Evolutionary conservation across 352 stramenopile genomes (phyloP), one percentile per base, ranked within the genome.

Genomic region (Phytophthora pistaciae): DNA sequence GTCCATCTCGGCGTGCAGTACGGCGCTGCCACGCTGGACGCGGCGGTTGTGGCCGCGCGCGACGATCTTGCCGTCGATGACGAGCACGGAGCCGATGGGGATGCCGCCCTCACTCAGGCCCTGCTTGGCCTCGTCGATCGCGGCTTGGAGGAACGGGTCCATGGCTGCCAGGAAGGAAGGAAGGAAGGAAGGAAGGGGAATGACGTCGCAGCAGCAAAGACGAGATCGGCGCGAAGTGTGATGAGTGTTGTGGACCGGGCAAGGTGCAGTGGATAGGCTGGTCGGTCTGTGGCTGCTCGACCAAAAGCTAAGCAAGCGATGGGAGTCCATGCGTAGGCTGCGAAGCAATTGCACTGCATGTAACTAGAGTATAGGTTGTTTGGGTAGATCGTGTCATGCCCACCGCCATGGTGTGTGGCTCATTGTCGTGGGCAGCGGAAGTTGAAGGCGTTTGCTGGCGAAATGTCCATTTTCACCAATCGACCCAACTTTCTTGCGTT

Each of bases 1-100:
- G 66, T 82, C 74, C 68, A 79, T 84, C 50, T 84, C 77, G 52
- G 68, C 77, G 72, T 84, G 77, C 25, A 80, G 60, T 57, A 82
- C 73, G 53, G 70, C 65, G 54, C 69, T 79, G 56, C 70, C 66
- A 31, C 72, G 64, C 63, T 84, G 77, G 29, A 84, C 77, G 60
- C 74, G 73, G 38, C 66, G 72, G 60, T 84, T 84, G 66, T 80
- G 74, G 29, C 77, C 77, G n/a, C 65, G 70, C 21, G 62, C 73
- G 50, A 80, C 69, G 46, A 84, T 76, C 33, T 72, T 56, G 46
- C 64, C 74, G 54, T 82, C 71, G 44, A 78, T 56, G 23, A 75
- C 71, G 21, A 78, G 71, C 57, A 78, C 71, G 3, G 75, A 78
- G 48, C 74, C 78, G 64, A 85, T 85, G 53, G 74, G 78, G 66